These are phyloP conservation scores for Amylostereum chailletii DNA, from an alignment of 1,284 basidiomycete genomes.

Conservation along the genomic window DNA sequence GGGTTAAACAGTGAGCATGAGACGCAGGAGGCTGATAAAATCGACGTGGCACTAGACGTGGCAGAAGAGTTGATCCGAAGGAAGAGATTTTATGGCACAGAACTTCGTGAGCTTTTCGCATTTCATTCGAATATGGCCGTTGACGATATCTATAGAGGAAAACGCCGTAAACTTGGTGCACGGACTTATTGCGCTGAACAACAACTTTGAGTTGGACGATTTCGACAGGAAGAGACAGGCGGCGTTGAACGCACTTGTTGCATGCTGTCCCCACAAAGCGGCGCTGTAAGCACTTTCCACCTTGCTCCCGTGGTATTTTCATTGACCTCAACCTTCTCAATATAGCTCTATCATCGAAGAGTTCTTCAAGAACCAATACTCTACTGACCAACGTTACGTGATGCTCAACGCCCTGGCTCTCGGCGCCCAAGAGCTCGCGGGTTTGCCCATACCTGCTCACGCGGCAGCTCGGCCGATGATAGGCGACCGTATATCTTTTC, in stretches of 20 bases:
- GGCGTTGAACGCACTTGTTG: slow-evolving; percentile 72
- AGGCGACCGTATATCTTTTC: slow-evolving; percentile 46
- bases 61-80: slow-evolving; percentile 78
- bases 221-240: slow-evolving; percentile 78
- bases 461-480: slow-evolving; percentile 21
- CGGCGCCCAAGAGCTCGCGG: slow-evolving; percentile 80
- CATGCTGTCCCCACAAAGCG: slow-evolving; percentile 67
- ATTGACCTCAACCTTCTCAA: slow-evolving; percentile 1
- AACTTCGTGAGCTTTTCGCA: slow-evolving; percentile 56
- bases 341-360: slow-evolving; percentile 80
- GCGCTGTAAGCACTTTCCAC: slow-evolving; percentile 58
- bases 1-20: slow-evolving; percentile 44
- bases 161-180: slow-evolving; percentile 80
- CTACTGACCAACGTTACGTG: slow-evolving; percentile 72
- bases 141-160: slow-evolving; percentile 48
- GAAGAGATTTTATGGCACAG: slow-evolving; percentile 77
- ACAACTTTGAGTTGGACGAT: slow-evolving; percentile 75
- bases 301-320: slow-evolving; percentile 1
- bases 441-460: slow-evolving; percentile 45
- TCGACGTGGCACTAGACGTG: slow-evolving; percentile 70
- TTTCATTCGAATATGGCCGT: background rate
- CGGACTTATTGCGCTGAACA: slow-evolving; percentile 66
- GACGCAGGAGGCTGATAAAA: slow-evolving; percentile 60
- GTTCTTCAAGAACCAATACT: slow-evolving; percentile 90
- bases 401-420: slow-evolving; percentile 83